Conservation (phyloP, 148 eudicot species). For the Gaultheria prostrata region DNA sequence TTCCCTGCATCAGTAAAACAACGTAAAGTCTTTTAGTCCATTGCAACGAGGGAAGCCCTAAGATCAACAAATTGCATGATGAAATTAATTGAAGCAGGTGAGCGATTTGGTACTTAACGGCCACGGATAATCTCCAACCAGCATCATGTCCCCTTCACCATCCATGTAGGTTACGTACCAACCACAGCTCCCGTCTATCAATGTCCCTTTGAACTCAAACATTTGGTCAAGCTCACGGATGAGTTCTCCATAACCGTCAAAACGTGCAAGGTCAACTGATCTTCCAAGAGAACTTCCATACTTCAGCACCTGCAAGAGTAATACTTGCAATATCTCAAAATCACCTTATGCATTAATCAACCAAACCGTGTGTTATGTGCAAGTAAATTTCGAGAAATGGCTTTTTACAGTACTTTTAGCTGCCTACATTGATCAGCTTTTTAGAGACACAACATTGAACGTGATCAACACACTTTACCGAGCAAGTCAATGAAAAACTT, state of each 20-base stretch:
- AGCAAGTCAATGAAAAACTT: neutral
- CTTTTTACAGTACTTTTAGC: neutral
- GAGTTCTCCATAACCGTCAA: conserved; percentile 16
- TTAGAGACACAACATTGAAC: neutral
- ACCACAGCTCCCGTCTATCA: conserved; percentile 9
- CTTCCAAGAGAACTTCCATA: conserved; percentile 27
- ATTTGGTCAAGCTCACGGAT: conserved; percentile 19
- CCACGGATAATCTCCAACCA: conserved; percentile 22
- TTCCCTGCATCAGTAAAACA: conserved; percentile 10
- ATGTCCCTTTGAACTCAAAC: conserved; percentile 16
- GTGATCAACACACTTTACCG: neutral
- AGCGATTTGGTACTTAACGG: conserved; percentile 16
- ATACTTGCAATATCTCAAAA: neutral
- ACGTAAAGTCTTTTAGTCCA: neutral
- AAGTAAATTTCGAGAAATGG: neutral
- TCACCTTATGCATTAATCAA: neutral
- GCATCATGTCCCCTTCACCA: conserved; percentile 13
- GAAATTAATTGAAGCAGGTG: neutral
- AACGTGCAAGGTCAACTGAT: conserved; percentile 18
- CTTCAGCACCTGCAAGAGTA: conserved; percentile 22
- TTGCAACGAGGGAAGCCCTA: neutral
- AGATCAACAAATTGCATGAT: neutral
- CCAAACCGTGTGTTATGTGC: neutral
- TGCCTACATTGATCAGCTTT: neutral
- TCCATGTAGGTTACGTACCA: conserved; percentile 19